These are phyloP conservation scores for Citrus trifoliata DNA, from an alignment of 345 rosid species.

Conservation along the genomic window DNA sequence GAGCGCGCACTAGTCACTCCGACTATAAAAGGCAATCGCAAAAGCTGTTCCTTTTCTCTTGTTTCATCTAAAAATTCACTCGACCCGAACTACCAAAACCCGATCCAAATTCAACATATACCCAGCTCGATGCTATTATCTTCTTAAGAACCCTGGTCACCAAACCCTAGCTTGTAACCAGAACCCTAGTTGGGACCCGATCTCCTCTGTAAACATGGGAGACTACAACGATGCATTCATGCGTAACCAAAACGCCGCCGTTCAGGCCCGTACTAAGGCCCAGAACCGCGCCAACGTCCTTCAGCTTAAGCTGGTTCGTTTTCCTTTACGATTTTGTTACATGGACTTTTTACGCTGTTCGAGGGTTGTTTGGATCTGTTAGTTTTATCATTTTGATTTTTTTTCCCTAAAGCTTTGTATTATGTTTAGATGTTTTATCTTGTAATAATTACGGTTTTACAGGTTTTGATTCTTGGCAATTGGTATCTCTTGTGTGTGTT, in stretches of 20 bases:
- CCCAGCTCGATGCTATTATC: background rate
- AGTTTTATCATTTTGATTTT: background rate
- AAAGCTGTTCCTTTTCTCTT: background rate
- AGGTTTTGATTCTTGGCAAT: background rate
- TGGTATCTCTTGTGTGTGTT: background rate
- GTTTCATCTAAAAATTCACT: background rate
- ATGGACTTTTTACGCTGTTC: background rate
- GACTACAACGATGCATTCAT: constrained; percentile 75
- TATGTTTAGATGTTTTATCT: background rate
- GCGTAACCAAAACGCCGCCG: constrained; percentile 85
- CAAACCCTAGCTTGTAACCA: constrained; percentile 10
- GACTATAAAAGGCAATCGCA: background rate
- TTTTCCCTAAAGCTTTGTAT: background rate
- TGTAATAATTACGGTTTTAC: background rate
- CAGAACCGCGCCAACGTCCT: constrained; percentile 93
- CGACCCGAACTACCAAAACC: background rate
- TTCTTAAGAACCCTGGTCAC: background rate
- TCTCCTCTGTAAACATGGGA: constrained; percentile 46
- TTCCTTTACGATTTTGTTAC: background rate
- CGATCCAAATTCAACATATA: background rate
- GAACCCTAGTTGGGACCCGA: constrained; percentile 32
- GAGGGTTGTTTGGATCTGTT: background rate
- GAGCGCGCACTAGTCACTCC: background rate
- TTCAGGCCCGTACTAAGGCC: constrained; percentile 76
- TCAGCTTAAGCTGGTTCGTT: constrained; percentile 89